Conservation (phyloP, 768 basidiomycete species). For the Rhodotorula graminis region DNA sequence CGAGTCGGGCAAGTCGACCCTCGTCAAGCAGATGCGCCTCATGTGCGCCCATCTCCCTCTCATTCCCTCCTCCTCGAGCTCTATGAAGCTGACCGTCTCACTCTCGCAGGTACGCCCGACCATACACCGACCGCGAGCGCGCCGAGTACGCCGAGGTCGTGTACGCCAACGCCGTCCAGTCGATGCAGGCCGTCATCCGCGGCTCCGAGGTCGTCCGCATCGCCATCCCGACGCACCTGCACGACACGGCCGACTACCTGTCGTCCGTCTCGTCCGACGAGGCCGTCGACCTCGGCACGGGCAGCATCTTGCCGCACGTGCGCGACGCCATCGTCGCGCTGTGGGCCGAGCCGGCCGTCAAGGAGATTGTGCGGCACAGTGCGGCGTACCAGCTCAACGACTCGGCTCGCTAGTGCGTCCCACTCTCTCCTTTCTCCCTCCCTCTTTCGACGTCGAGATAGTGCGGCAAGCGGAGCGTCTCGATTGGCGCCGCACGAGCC, state of each 20-base stretch:
- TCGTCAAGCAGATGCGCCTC: slow-evolving; percentile 88
- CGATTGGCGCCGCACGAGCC: too few species aligned
- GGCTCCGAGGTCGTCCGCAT: slow-evolving; percentile 9
- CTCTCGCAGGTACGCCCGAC: slow-evolving; percentile 11
- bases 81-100: too few species aligned
- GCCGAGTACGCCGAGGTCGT: slow-evolving; percentile 93
- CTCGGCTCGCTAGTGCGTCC: slow-evolving; percentile 21
- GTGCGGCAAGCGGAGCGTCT: too few species aligned
- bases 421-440: background rate
- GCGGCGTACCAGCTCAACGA: slow-evolving; percentile 29
- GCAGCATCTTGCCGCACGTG: background rate
- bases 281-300: background rate
- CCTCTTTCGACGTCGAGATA: background rate
- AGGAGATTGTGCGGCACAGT: slow-evolving; percentile 4
- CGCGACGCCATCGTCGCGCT: slow-evolving; percentile 11
- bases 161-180: slow-evolving; percentile 82
- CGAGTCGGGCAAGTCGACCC: slow-evolving; percentile 80
- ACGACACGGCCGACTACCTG: slow-evolving; percentile 4
- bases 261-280: slow-evolving; percentile 6
- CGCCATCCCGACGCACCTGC: background rate
- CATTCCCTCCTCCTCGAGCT: too few species aligned
- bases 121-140: slow-evolving; percentile 74
- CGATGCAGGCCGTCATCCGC: slow-evolving; percentile 56
- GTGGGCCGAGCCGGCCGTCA: slow-evolving; percentile 12
- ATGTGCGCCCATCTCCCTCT: slow-evolving; percentile 56